phyloP scores from a whole-genome alignment of 257 asterid species.

The Anisodus tanguticus region DNA sequence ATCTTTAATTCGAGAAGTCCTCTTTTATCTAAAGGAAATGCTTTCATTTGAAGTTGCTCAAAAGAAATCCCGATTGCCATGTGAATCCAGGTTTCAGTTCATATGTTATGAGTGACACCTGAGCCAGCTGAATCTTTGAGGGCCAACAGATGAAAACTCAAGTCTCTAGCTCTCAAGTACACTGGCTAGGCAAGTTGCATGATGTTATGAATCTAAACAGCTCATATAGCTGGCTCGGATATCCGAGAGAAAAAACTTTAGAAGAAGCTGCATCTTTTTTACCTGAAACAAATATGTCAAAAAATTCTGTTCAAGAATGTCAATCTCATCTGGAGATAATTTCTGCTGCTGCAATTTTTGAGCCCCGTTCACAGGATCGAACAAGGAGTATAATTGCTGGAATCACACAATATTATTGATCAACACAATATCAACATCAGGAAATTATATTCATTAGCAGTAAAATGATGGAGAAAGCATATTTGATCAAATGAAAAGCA shows the following conservation, averaged over 20 bases:
- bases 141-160: conserved; percentile 7
- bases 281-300: conserved; percentile 88
- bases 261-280: conserved; percentile 18
- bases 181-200: not conserved
- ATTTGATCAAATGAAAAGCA: conserved; percentile 22
- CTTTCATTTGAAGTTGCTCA: conserved; percentile 17
- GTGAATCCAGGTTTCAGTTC: not conserved
- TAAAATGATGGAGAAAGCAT: conserved; percentile 16
- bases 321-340: conserved; percentile 73
- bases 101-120: conserved; percentile 1
- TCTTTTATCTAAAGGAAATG: not conserved
- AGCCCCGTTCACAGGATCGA: conserved; percentile 88
- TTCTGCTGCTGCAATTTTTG: conserved; percentile 91
- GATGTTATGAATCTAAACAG: conserved; percentile 14
- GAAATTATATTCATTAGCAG: not conserved
- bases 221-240: not conserved
- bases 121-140: not conserved
- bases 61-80: conserved; percentile 3
- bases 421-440: conserved; percentile 16
- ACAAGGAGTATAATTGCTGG: conserved; percentile 96
- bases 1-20: not conserved
- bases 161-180: conserved; percentile 12
- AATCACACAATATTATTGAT: conserved; percentile 34
- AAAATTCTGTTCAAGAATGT: conserved; percentile 87
- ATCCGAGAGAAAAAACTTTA: not conserved